Evolutionary conservation across 1,284 basidiomycete genomes (phyloP), one percentile per base, ranked within the genome.

Genomic region (Ceratobasidium sp.): DNA sequence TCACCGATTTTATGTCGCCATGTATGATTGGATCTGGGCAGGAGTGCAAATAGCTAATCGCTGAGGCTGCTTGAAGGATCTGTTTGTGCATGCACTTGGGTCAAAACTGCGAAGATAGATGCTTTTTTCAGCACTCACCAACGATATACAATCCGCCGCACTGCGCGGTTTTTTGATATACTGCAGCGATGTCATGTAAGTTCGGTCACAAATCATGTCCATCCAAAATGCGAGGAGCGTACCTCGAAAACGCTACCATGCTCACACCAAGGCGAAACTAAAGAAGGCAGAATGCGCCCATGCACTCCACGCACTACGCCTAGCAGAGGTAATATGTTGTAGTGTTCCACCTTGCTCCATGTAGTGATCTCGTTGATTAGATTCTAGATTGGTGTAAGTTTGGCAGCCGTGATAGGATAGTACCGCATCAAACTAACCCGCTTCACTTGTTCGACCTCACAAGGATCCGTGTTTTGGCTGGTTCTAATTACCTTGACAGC

Each of bases 1-100:
- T 57, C n/a, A 76, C 74, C 4, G 74, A 40, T 48, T 76, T 76
- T 20, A 76, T 23, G 54, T 76, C 74, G 10, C 74, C 74, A 28
- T 76, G 74, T 23, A 62, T 54, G 23, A 76, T 67, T n/a, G 59
- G 71, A 17, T 42, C 44, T 44, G 52, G 4, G 40, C 54, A 40
- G 6, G 62, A 66, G 23, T 76, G 74, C 4, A 76, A 40, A 42
- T 76, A 76, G 15, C 5, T 46, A 12, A 76, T 26, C 9, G 74
- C 74, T 26, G 74, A 76, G 12, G 26, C 42, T 13, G 54, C 54
- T 26, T 76, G 74, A 6, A 76, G 64, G 13, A 76, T 66, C 74
- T 75, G 50, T 23, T 73, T 33, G 26, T 23, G 10, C n/a, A 9
- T n/a, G 3, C 15, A 12, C 56, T 1, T 9, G 38, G 6, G 13